Evolutionary conservation across 23 red algal genomes (phyloP).

Genomic region (Gracilaria gracilis): DNA sequence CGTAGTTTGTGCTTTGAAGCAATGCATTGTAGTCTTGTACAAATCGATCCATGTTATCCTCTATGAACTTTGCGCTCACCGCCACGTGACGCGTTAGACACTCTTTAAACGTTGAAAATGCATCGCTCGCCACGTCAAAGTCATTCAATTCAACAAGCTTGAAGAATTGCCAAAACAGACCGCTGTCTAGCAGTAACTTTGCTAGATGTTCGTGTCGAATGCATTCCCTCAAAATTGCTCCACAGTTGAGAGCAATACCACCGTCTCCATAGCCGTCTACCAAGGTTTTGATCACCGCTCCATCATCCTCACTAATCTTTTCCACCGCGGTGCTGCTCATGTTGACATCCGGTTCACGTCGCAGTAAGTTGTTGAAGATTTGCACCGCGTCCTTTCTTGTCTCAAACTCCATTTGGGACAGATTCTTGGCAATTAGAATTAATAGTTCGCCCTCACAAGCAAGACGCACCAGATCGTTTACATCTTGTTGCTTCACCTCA

Average conservation of each 20-base stretch:
- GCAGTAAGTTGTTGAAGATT: constrained; percentile 97
- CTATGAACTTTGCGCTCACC: constrained; percentile 85
- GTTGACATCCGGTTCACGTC: constrained; percentile 56
- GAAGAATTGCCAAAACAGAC: constrained; percentile 90
- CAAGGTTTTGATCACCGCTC: constrained; percentile 54
- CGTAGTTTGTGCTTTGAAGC: constrained; percentile 89
- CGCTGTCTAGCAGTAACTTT: constrained; percentile 71
- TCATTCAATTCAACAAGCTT: constrained; percentile 81
- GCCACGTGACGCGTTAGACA: constrained; percentile 81
- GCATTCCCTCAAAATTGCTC: constrained; percentile 91
- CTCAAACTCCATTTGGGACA: constrained; percentile 95
- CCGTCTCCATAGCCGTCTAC: constrained; percentile 78
- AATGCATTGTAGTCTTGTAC: constrained; percentile 81
- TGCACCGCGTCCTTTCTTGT: constrained; percentile 92
- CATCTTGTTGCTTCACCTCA: constrained; percentile 67
- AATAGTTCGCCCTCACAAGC: constrained; percentile 79
- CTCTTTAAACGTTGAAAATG: constrained; percentile 91
- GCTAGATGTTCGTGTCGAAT: constrained; percentile 80
- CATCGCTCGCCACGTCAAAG: constrained; percentile 99
- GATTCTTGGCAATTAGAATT: constrained; percentile 67
- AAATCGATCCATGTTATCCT: constrained; percentile 82
- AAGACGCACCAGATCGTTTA: constrained; percentile 63
- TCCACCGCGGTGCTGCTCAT: constrained; percentile 3
- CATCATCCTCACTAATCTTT: constrained; percentile 64
- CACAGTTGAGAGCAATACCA: constrained; percentile 86